phyloP scores from a whole-genome alignment of 2,329 filamentous ascomycete genomes.

The Hypoxylon sp. region DNA sequence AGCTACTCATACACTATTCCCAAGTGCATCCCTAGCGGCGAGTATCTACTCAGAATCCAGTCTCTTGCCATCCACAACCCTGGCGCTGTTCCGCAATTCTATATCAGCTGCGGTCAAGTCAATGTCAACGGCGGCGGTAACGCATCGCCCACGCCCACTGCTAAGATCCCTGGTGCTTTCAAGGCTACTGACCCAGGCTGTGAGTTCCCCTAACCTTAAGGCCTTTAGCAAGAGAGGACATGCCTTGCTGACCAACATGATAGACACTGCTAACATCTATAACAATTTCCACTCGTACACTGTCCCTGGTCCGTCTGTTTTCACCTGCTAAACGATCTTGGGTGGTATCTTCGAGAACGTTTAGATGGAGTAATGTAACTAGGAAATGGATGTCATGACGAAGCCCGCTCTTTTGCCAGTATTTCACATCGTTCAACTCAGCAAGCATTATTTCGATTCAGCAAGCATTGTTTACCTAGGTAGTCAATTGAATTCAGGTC shows the following conservation, averaged over 20 bases:
- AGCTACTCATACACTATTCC: slow-evolving; percentile 61
- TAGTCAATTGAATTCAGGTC: slow-evolving; percentile 5
- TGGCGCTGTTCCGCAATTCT: slow-evolving; percentile 60
- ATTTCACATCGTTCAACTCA: slow-evolving; percentile 4
- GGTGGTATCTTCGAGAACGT: background rate
- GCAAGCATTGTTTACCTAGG: slow-evolving; percentile 3
- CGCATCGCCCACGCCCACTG: slow-evolving; percentile 52
- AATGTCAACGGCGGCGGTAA: slow-evolving; percentile 58
- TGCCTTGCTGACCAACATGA: background rate
- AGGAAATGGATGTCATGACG: slow-evolving; percentile 11
- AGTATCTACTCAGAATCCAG: slow-evolving; percentile 71
- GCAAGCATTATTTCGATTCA: slow-evolving; percentile 4
- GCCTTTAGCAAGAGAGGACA: background rate
- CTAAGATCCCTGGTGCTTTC: slow-evolving; percentile 58
- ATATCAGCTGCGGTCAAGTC: slow-evolving; percentile 61
- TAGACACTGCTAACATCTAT: slow-evolving; percentile 50
- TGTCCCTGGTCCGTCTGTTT: slow-evolving; percentile 48
- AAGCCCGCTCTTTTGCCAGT: slow-evolving; percentile 15
- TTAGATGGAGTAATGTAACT: background rate
- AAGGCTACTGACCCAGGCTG: slow-evolving; percentile 59
- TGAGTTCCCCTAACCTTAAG: slow-evolving; percentile 24
- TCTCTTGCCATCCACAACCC: slow-evolving; percentile 71
- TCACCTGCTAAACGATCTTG: slow-evolving; percentile 41
- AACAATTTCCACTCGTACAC: slow-evolving; percentile 48
- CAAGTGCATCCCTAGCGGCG: slow-evolving; percentile 63